Base-by-base conservation (phyloP, 768 basidiomycete genomes). In the Obba rivulosa region DNA sequence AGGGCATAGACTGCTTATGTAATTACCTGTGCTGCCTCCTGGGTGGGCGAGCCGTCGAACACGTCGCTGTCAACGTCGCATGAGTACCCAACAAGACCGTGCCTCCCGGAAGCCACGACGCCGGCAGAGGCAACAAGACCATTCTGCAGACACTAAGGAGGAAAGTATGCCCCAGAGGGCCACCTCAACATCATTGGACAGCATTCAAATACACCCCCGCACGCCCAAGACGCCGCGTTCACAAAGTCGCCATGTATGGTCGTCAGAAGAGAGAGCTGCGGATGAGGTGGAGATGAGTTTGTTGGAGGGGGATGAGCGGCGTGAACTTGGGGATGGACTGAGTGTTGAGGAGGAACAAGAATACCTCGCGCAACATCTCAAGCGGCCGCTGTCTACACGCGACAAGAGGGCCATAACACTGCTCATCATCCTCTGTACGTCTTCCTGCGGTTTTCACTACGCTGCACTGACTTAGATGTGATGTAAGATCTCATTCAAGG, bases 331-430 rank as follows among this genome's bases (percentile, higher is more conserved):
- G 34, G 65, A 64, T 25, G 77, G 71, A 31, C 57, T 77, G 45
- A 70, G 72, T 38, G 66, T 73, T 28, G 62, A 55, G 13, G 62
- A 56, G 18, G 57, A 61, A 38, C 72, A 71, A 44, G 67, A 62
- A 16, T 54, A 61, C 36, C 59, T 58, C 24, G 60, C 64, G 39
- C 58, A 55, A 41, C 60, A 62, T 22, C 67, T 67, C 46, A 85
- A 78, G 62, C 68, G 60, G 43, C 60, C 75, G 21, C 74, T 90
- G 55, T 85, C 84, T 34, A 57, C 73, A 24, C 85, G 82, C 63
- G 94, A 98, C 68, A 87, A 86, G 66, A 74, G 79, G 57, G 88
- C 85, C 42, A 91, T 98, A 76, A 79, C 79, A 3, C 69, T 98
- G 45, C 71, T 97, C 28, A 85, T 92, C 65, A 72, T 92, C 57